phyloP scores from a whole-genome alignment of 2,329 filamentous ascomycete genomes.

The Fusarium camptoceras region DNA sequence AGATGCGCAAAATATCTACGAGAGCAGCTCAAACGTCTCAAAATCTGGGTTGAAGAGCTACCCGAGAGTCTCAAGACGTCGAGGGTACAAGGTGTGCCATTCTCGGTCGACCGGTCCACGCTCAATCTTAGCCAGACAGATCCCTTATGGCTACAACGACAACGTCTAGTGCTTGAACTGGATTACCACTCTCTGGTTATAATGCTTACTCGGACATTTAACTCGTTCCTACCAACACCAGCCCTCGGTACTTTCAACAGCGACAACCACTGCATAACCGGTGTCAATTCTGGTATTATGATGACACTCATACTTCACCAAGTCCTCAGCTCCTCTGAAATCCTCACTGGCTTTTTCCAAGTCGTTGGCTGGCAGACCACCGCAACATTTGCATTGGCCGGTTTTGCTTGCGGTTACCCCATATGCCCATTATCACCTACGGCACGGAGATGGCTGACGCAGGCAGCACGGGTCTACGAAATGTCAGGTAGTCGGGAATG shows the following conservation, averaged over 20 bases:
- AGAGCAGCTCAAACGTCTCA: constrained; percentile 49
- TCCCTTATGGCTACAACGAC: constrained; percentile 57
- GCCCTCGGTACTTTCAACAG: constrained; percentile 44
- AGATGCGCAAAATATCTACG: constrained; percentile 45
- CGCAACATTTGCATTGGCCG: constrained; percentile 36
- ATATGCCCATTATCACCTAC: constrained; percentile 42
- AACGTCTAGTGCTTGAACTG: constrained; percentile 57
- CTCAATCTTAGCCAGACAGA: constrained; percentile 50
- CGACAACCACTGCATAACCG: constrained; percentile 43
- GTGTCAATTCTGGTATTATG: constrained; percentile 44
- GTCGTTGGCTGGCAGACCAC: constrained; percentile 47
- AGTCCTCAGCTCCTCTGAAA: constrained; percentile 42
- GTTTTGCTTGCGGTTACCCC: constrained; percentile 44
- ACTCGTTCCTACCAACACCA: constrained; percentile 51
- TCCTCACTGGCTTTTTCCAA: constrained; percentile 48
- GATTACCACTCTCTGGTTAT: constrained; percentile 56
- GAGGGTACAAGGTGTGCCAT: constrained; percentile 50
- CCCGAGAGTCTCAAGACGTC: constrained; percentile 54
- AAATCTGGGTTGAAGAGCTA: constrained; percentile 46
- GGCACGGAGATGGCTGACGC: constrained; percentile 26
- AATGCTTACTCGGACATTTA: constrained; percentile 55
- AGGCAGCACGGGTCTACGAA: constrained; percentile 34
- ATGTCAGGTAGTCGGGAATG: constrained; percentile 4
- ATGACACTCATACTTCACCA: constrained; percentile 48
- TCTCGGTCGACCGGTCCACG: constrained; percentile 54